Percentiles rank a stretch among this genome's conserved stretches.
Conservation (phyloP, 2,329 filamentous ascomycete species). For the Nemania bipapillata region DNA sequence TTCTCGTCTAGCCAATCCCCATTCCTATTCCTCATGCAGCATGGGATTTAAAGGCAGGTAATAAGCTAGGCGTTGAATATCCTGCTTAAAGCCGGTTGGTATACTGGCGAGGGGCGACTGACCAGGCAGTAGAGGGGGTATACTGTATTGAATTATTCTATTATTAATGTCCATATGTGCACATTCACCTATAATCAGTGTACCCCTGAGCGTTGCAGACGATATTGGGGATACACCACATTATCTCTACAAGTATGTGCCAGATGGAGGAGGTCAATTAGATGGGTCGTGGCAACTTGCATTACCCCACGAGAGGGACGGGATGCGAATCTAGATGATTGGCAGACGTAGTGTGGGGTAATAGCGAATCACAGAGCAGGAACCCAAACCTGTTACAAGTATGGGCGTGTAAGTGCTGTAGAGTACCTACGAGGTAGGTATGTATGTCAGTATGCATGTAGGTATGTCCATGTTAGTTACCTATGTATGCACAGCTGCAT, state of each 20-base stretch:
- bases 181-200: conserved; percentile 5
- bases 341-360: conserved; percentile 32
- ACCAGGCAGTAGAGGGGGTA: background rate
- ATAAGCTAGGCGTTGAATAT: background rate
- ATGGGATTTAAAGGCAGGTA: background rate
- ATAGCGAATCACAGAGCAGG: conserved; percentile 29
- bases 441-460: no score
- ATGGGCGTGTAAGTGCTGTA: no score
- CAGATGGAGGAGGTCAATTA: background rate
- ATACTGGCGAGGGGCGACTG: background rate
- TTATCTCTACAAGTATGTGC: background rate
- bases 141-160: background rate
- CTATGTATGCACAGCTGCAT: no score
- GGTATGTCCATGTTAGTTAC: no score
- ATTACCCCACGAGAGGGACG: conserved; percentile 23
- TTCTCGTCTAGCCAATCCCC: background rate
- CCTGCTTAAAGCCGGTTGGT: conserved; percentile 2
- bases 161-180: background rate
- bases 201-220: background rate
- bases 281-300: background rate
- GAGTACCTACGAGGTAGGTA: no score
- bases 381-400: background rate
- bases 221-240: background rate
- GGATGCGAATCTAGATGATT: conserved; percentile 17
- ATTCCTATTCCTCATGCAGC: background rate